These are phyloP conservation scores for Hysterium pulicare DNA, from an alignment of 2,329 filamentous ascomycete species.

Conservation along the genomic window DNA sequence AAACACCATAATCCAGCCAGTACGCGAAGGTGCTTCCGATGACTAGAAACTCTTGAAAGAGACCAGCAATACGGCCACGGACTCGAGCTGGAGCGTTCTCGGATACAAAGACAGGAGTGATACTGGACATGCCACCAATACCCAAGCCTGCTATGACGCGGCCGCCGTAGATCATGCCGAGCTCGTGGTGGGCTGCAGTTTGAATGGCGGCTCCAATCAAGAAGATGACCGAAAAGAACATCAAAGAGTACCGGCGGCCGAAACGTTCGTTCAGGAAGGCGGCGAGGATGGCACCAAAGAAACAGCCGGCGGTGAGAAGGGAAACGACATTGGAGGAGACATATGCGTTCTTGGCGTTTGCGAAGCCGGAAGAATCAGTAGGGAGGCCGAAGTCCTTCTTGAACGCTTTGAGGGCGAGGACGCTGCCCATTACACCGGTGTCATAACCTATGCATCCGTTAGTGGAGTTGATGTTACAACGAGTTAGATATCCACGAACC, in stretches of 20 bases:
- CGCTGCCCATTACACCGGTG: conserved; percentile 42
- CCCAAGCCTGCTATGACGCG: conserved; percentile 37
- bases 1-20: conserved; percentile 38
- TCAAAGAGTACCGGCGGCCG: conserved; percentile 35
- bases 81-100: conserved; percentile 33
- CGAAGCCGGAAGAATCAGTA: conserved; percentile 28
- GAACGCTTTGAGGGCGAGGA: conserved; percentile 39
- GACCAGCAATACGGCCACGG: conserved; percentile 33
- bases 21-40: conserved; percentile 16
- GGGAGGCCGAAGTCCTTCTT: conserved; percentile 41
- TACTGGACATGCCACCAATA: conserved; percentile 38
- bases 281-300: conserved; percentile 35
- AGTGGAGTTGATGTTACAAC: background rate
- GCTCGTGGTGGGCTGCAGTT: conserved; percentile 25
- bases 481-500: conserved; percentile 23
- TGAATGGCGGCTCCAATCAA: conserved; percentile 36
- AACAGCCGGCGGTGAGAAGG: conserved; percentile 33
- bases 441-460: conserved; percentile 35
- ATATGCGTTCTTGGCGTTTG: conserved; percentile 31
- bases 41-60: conserved; percentile 39
- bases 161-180: conserved; percentile 36
- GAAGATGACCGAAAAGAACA: conserved; percentile 33
- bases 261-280: conserved; percentile 34
- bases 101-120: conserved; percentile 37
- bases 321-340: conserved; percentile 39